Evolutionary conservation across 805 yeast genomes (phyloP), one percentile per base, ranked within the genome.

Genomic region (Candida sphagnicola): DNA sequence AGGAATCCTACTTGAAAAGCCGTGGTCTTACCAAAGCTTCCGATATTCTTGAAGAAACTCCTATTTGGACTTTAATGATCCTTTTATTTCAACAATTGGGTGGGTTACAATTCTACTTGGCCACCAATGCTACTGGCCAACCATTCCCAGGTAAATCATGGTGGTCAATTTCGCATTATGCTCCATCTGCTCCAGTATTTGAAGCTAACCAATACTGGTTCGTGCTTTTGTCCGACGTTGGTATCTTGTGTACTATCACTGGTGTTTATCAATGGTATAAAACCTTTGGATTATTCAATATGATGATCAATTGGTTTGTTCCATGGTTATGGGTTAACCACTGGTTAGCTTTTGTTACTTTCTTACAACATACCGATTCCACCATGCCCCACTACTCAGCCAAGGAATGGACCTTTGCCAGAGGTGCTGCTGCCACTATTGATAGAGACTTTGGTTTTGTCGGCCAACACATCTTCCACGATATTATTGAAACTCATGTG

Each of bases 341-440:
- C 55, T 78, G 84, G 84, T 67, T 78, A 53, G 83, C 78, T 28
- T 74, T 78, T 50, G 75, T 78, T 46, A 78, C 84, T 14, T 78
- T 67, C 59, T 67, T 78, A 48, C 84, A 78, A 61, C 84, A 78
- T 58, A 72, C 82, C 14, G 82, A 77, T 54, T 73, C 79, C 35
- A 56, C 71, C 2, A 64, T 77, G 70, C 81, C 83, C 28, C 84
- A 78, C 54, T 78, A 78, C 57, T 73, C 68, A 34, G 72, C 68
- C 37, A 51, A 56, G 13, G 73, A 75, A 59, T 78, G 84, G 84
- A 77, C 72, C 41, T 78, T 78, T 48, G 82, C 82, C 41, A 67
- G 78, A 52, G 84, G 84, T 56, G 82, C 84, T 6, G 82, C 82
- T 45, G 76, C 82, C 32, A 78, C 84, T 26, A 75, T 78, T 45